phyloP scores from a whole-genome alignment of 1,139 yeast species.

The Blastobotrys raffinosifermentans region DNA sequence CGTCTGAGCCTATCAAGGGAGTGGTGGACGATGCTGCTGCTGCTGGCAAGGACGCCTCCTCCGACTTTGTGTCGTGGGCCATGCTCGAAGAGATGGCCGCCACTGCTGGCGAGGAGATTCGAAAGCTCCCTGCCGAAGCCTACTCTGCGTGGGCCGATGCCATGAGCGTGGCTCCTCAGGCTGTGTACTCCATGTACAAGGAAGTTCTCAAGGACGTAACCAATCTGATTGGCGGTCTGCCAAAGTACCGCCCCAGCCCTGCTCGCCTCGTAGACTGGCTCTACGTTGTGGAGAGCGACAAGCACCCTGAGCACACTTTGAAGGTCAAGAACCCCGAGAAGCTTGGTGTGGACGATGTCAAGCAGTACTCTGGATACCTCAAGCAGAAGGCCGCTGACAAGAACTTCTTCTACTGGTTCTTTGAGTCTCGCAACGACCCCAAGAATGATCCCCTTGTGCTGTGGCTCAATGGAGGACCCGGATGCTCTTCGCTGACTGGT shows the following conservation, averaged over 20 bases:
- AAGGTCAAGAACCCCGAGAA: slow-evolving; percentile 28
- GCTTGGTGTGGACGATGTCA: slow-evolving; percentile 24
- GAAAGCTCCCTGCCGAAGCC: slow-evolving; percentile 25
- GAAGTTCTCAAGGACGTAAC: too few relatives aligned
- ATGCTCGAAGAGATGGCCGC: slow-evolving; percentile 19
- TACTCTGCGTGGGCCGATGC: slow-evolving; percentile 28
- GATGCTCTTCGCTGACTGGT: slow-evolving; percentile 89
- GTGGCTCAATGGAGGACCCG: slow-evolving; percentile 93
- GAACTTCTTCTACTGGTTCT: slow-evolving; percentile 80
- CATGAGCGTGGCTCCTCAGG: slow-evolving; percentile 14
- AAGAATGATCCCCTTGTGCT: slow-evolving; percentile 74
- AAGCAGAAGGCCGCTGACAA: slow-evolving; percentile 66
- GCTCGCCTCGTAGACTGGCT: slow-evolving; percentile 25
- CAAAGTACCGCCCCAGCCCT: too few relatives aligned
- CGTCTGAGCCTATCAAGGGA: background rate
- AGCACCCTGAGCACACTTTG: slow-evolving; percentile 30
- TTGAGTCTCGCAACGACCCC: slow-evolving; percentile 88
- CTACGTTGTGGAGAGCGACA: slow-evolving; percentile 21
- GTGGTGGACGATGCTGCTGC: slow-evolving; percentile 4
- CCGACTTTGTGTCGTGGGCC: slow-evolving; percentile 8
- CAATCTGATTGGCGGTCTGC: too few relatives aligned
- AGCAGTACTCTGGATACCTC: slow-evolving; percentile 32
- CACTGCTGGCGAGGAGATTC: slow-evolving; percentile 23
- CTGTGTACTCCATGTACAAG: slow-evolving; percentile 9
- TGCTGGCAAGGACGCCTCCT: slow-evolving; percentile 7